phyloP scores from a whole-genome alignment of 192 early-diverging fungal genomes.

The Phycomyces nitens region DNA sequence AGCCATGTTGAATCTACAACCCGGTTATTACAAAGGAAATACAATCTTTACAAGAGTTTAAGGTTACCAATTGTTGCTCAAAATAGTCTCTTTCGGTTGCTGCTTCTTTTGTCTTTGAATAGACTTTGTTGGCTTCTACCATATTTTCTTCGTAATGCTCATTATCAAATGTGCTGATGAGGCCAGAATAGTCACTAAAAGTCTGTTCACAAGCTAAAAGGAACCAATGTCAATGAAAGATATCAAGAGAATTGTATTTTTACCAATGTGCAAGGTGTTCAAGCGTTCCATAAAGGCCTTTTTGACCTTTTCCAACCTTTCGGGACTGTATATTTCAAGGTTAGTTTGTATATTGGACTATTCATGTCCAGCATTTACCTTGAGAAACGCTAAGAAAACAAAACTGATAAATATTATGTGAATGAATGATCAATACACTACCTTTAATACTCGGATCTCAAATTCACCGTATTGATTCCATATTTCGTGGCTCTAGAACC shows the following conservation, averaged over 20 bases:
- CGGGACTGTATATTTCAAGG: not conserved
- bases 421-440: not conserved
- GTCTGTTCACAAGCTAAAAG: slow-evolving; percentile 54
- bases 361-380: not conserved
- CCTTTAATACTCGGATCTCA: slow-evolving; percentile 48
- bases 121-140: slow-evolving; percentile 43
- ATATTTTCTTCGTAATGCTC: slow-evolving; percentile 55
- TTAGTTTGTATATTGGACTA: not conserved
- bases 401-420: not conserved
- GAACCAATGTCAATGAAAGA: slow-evolving; percentile 12
- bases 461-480: slow-evolving; percentile 63
- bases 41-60: not conserved
- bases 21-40: slow-evolving; percentile 2
- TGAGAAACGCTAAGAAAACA: not conserved
- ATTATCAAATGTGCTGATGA: slow-evolving; percentile 52
- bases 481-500: slow-evolving; percentile 51
- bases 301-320: slow-evolving; percentile 29
- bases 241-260: slow-evolving; percentile 22
- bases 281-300: slow-evolving; percentile 40
- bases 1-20: slow-evolving; percentile 20
- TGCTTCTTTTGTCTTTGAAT: slow-evolving; percentile 37
- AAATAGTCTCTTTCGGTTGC: slow-evolving; percentile 42
- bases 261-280: slow-evolving; percentile 42
- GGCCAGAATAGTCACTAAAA: slow-evolving; percentile 57
- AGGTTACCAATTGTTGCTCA: slow-evolving; percentile 53